These are phyloP conservation scores for Diaporthe aspalathi DNA, from an alignment of 2,329 filamentous ascomycete genomes.

Conservation along the genomic window DNA sequence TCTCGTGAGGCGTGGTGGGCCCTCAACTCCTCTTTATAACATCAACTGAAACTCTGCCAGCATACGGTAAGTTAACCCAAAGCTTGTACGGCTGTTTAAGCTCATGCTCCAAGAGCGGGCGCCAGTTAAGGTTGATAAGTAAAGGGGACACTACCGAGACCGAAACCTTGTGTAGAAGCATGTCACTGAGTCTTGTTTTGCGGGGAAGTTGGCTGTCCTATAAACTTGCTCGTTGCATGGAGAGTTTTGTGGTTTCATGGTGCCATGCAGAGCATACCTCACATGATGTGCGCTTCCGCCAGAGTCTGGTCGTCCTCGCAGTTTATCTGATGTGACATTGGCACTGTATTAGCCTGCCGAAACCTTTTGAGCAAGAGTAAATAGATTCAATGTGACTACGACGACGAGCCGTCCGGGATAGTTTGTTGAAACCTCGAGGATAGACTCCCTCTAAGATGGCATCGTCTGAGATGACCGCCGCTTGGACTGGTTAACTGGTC, in stretches of 20 bases:
- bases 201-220: background rate
- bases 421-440: background rate
- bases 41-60: background rate
- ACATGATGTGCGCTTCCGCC: background rate
- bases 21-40: background rate
- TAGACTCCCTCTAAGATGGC: background rate
- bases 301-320: constrained; percentile 12
- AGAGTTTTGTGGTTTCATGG: background rate
- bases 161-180: background rate
- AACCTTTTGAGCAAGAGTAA: too few species aligned
- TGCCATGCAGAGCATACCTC: constrained; percentile 2
- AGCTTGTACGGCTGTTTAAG: background rate
- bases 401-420: background rate
- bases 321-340: background rate
- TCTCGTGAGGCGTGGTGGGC: too few species aligned
- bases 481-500: too few species aligned
- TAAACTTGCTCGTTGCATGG: background rate
- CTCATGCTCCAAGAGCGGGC: background rate
- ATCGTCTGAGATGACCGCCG: background rate
- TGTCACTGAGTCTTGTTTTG: background rate
- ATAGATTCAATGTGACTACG: background rate
- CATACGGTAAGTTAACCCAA: background rate
- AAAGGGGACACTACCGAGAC: background rate
- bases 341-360: background rate
- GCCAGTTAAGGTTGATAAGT: background rate